Evolutionary conservation across 2,329 filamentous ascomycete genomes (phyloP).

Genomic region (Ilyonectria mors-panacis): DNA sequence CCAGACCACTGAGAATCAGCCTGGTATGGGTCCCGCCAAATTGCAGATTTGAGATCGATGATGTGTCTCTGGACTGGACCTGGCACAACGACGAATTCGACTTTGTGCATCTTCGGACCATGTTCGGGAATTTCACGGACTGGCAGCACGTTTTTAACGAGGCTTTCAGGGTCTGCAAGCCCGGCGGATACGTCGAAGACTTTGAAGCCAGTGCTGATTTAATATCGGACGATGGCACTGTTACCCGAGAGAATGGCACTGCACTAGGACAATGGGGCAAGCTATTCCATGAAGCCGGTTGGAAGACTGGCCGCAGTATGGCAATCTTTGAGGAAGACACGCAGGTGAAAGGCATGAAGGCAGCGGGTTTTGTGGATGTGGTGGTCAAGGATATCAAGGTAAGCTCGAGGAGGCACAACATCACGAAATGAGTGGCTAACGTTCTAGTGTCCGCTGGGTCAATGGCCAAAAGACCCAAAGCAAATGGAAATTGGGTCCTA

Average conservation of each 20-base stretch:
- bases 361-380: constrained; percentile 24
- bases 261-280: constrained; percentile 24
- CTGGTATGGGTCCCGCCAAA: constrained; percentile 20
- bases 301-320: constrained; percentile 26
- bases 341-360: constrained; percentile 26
- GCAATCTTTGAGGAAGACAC: constrained; percentile 23
- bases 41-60: constrained; percentile 28
- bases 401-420: neutral
- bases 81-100: constrained; percentile 22
- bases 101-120: constrained; percentile 25
- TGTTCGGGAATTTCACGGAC: constrained; percentile 27
- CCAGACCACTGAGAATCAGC: neutral
- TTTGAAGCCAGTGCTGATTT: constrained; percentile 25
- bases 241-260: constrained; percentile 25
- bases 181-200: constrained; percentile 27
- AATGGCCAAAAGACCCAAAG: constrained; percentile 28
- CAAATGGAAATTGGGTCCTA: constrained; percentile 28
- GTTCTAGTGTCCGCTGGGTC: constrained; percentile 11
- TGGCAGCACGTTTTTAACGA: constrained; percentile 27
- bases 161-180: constrained; percentile 24
- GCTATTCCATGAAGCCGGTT: constrained; percentile 24
- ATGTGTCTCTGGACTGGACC: constrained; percentile 19
- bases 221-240: constrained; percentile 27
- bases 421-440: neutral
- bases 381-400: constrained; percentile 26